phyloP scores from a whole-genome alignment of 257 asterid species.

The Solanum raphanifolium region DNA sequence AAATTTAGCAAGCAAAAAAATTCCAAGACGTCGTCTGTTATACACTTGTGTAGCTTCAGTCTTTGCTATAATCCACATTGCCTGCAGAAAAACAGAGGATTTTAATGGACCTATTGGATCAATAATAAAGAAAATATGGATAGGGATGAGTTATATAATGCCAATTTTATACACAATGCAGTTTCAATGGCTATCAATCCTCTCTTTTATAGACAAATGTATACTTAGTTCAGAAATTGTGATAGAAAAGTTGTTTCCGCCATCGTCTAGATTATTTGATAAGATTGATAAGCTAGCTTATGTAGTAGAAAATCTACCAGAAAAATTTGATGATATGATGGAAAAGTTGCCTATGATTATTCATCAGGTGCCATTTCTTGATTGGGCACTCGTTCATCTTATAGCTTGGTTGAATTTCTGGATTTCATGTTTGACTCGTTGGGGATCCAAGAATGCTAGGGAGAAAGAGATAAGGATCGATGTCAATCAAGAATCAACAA shows the following conservation, averaged over 20 bases:
- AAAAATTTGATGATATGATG: conserved; percentile 17
- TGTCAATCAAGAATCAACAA: neutral
- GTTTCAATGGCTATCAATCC: conserved; percentile 25
- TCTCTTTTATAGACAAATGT: conserved; percentile 36
- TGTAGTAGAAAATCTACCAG: conserved; percentile 29
- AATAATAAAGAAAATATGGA: conserved; percentile 6
- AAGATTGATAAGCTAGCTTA: conserved; percentile 29
- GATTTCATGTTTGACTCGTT: conserved; percentile 2
- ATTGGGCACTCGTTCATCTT: conserved; percentile 14
- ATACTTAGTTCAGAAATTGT: conserved; percentile 21
- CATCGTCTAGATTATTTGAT: conserved; percentile 26
- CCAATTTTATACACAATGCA: conserved; percentile 21
- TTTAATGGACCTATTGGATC: conserved; percentile 34
- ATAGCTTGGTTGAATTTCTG: conserved; percentile 19
- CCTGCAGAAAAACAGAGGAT: conserved; percentile 22
- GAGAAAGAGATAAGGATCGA: conserved; percentile 41
- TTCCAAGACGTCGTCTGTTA: conserved; percentile 40
- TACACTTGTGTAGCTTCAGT: conserved; percentile 45
- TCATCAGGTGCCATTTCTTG: conserved; percentile 26
- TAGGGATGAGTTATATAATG: neutral
- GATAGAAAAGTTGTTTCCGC: conserved; percentile 42
- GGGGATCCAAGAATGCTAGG: conserved; percentile 8
- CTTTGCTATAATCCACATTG: conserved; percentile 21
- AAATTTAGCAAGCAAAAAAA: neutral
- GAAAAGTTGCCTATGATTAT: conserved; percentile 12